These are phyloP conservation scores for Prosopis cineraria DNA, from an alignment of 306 rosid genomes.

Conservation along the genomic window DNA sequence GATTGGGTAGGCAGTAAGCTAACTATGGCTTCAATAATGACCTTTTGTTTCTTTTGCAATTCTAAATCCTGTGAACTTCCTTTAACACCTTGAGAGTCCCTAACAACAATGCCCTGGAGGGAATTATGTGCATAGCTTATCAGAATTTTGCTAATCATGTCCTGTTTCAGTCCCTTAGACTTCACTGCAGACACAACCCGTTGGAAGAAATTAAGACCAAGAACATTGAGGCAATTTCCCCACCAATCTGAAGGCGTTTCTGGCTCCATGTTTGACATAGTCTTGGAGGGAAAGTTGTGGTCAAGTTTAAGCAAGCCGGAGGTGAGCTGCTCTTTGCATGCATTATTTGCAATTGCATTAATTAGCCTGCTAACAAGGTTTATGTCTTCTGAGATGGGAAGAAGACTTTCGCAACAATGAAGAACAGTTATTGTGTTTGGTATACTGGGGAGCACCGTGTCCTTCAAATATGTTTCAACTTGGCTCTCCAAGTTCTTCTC, in stretches of 20 bases:
- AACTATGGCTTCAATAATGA: conserved; percentile 81
- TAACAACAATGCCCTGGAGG: conserved; percentile 71
- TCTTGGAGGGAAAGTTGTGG: conserved; percentile 68
- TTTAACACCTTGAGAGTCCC: conserved; percentile 62
- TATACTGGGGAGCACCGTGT: conserved; percentile 66
- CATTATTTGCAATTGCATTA: conserved; percentile 82
- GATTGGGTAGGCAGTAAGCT: conserved; percentile 87
- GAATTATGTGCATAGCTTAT: conserved; percentile 83
- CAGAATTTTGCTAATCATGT: conserved; percentile 86
- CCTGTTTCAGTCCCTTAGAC: conserved; percentile 93
- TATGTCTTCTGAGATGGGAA: conserved; percentile 82
- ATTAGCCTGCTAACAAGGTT: conserved; percentile 71
- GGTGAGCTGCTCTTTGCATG: conserved; percentile 93
- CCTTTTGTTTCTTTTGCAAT: conserved; percentile 79
- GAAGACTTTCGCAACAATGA: conserved; percentile 77
- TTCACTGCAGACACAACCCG: conserved; percentile 77
- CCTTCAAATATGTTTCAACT: conserved; percentile 73
- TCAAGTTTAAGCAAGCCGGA: conserved; percentile 85
- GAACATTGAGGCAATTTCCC: conserved; percentile 77
- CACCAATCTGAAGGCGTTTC: conserved; percentile 98
- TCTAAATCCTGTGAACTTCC: conserved; percentile 69
- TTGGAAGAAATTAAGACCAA: conserved; percentile 79
- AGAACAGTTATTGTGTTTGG: conserved; percentile 82
- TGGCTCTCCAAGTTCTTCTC: conserved; percentile 73
- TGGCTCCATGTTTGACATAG: conserved; percentile 53